Percentiles rank a stretch among this genome's conserved stretches.
These are phyloP conservation scores for Calcarisporium arbuscula DNA, from an alignment of 2,329 filamentous ascomycete genomes.

Conservation along the genomic window DNA sequence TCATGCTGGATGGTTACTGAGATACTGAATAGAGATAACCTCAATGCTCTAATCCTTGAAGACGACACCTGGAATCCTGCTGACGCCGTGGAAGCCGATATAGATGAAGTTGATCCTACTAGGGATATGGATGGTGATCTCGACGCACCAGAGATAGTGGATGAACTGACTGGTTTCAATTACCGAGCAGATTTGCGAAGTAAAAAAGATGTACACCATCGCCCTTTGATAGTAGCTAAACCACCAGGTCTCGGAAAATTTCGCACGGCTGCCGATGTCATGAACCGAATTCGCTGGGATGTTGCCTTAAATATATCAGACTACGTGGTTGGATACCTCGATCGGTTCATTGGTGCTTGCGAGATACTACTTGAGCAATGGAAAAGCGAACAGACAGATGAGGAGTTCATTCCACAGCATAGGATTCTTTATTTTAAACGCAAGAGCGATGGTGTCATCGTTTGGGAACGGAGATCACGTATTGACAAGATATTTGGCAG, in stretches of 20 bases:
- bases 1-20: constrained; percentile 42
- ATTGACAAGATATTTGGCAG: constrained; percentile 52
- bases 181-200: not conserved
- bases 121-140: constrained; percentile 30
- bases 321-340: constrained; percentile 55
- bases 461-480: constrained; percentile 52
- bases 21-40: constrained; percentile 29
- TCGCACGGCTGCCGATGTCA: constrained; percentile 50
- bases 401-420: constrained; percentile 62
- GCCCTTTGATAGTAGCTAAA: constrained; percentile 18
- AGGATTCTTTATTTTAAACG: constrained; percentile 56
- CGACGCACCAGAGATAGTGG: constrained; percentile 22
- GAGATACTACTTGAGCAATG: constrained; percentile 50
- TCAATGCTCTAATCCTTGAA: constrained; percentile 40
- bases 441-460: constrained; percentile 39
- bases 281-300: constrained; percentile 56
- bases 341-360: constrained; percentile 49
- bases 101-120: constrained; percentile 36
- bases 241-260: constrained; percentile 38
- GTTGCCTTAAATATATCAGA: constrained; percentile 43
- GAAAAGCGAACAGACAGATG: constrained; percentile 57
- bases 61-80: constrained; percentile 39
- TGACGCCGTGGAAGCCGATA: constrained; percentile 30
- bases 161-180: not conserved
- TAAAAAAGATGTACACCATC: too few species aligned